phyloP scores from a whole-genome alignment of 768 basidiomycete species.

The Leccinum fibrillosum region DNA sequence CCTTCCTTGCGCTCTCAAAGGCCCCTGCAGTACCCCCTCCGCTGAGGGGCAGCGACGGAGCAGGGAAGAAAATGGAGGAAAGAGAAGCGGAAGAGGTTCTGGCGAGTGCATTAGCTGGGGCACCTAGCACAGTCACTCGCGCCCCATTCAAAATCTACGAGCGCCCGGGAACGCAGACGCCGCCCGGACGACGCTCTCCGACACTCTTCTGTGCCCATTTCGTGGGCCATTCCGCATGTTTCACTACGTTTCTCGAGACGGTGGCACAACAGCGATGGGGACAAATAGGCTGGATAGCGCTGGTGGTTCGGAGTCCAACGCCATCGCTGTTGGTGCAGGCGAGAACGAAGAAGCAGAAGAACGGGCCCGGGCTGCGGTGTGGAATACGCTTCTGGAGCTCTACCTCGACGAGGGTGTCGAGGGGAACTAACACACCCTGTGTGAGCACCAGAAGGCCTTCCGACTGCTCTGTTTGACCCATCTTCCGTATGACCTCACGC shows the following conservation, averaged over 20 bases:
- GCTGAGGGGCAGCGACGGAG: constrained; percentile 32
- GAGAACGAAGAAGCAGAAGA: constrained; percentile 51
- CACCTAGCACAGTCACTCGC: constrained; percentile 22
- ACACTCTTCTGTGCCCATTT: constrained; percentile 91
- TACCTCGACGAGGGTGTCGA: constrained; percentile 56
- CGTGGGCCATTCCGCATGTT: constrained; percentile 80
- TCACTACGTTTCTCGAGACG: constrained; percentile 84
- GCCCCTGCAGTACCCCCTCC: constrained; percentile 42
- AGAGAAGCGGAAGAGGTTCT: constrained; percentile 18
- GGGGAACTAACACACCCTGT: constrained; percentile 19
- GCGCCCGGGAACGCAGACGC: constrained; percentile 22
- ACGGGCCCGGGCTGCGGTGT: constrained; percentile 77
- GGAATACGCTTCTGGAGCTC: constrained; percentile 94
- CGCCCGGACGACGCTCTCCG: constrained; percentile 67
- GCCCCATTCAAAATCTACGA: constrained; percentile 5
- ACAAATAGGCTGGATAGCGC: constrained; percentile 53
- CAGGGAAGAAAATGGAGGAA: constrained; percentile 18
- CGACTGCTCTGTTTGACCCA: constrained; percentile 57
- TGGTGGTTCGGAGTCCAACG: constrained; percentile 7
- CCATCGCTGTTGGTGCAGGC: constrained; percentile 13
- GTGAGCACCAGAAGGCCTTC: constrained; percentile 58
- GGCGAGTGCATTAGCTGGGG: constrained; percentile 17
- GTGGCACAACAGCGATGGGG: constrained; percentile 76
- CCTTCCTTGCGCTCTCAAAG: constrained; percentile 75
- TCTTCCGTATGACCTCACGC: constrained; percentile 81